phyloP scores from a whole-genome alignment of 2,329 filamentous ascomycete species.

The Penicillium occitanis region DNA sequence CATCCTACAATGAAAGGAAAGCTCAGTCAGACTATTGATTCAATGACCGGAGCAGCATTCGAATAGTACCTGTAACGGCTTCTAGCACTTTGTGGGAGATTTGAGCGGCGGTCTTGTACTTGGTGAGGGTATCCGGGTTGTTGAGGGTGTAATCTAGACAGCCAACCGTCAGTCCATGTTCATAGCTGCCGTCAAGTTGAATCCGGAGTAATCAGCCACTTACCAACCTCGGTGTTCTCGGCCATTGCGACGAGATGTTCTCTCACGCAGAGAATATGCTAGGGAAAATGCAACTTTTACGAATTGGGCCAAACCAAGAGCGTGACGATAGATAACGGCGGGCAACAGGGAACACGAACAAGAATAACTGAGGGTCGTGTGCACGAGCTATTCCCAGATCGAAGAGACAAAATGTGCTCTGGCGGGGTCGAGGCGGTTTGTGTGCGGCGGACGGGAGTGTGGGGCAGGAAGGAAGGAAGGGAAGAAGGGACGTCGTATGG shows the following conservation, averaged over 20 bases:
- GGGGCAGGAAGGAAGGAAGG: conserved; percentile 6
- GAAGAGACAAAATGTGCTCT: conserved; percentile 3
- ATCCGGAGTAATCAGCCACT: conserved; percentile 26
- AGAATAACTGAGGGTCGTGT: conserved; percentile 12
- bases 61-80: conserved; percentile 61
- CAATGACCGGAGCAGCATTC: not conserved
- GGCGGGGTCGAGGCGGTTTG: conserved; percentile 19
- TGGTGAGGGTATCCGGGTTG: conserved; percentile 93
- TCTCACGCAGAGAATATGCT: conserved; percentile 1
- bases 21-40: not conserved
- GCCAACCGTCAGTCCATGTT: not conserved
- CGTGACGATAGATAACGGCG: not conserved
- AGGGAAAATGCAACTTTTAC: not conserved
- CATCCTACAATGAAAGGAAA: conserved; percentile 47
- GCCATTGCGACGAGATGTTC: conserved; percentile 36
- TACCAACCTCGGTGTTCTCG: conserved; percentile 45
- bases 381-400: conserved; percentile 1
- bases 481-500: not conserved
- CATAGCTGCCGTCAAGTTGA: not conserved
- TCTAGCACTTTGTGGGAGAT: conserved; percentile 96
- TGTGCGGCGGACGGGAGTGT: conserved; percentile 18
- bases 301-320: not conserved
- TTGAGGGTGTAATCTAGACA: conserved; percentile 77
- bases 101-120: conserved; percentile 95
- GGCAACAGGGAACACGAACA: not conserved